These are phyloP conservation scores for Aspergillus incahuasiensis DNA, from an alignment of 495 filamentous ascomycete genomes.

Conservation along the genomic window DNA sequence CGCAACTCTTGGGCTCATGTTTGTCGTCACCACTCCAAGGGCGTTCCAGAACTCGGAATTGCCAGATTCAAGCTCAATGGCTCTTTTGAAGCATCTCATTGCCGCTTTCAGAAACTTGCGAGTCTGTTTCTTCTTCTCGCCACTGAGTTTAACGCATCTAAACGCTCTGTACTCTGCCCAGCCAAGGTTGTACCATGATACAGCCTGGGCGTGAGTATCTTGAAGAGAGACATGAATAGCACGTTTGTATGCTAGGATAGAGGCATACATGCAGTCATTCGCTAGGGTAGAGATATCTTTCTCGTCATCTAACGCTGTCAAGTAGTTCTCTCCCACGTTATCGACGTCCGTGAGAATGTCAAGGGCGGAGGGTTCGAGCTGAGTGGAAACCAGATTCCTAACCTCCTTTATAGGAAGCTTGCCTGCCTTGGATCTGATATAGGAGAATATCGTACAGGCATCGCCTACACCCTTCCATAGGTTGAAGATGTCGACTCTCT, in stretches of 20 bases:
- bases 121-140: conserved; percentile 35
- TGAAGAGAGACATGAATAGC: conserved; percentile 67
- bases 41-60: conserved; percentile 99
- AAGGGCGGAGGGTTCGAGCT: conserved; percentile 51
- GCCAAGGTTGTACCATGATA: conserved; percentile 94
- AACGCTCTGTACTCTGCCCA: conserved; percentile 87
- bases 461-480: conserved; percentile 94
- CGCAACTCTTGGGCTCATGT: conserved; percentile 77
- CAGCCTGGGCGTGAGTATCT: conserved; percentile 86
- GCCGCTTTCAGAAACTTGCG: conserved; percentile 72
- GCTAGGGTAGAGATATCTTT: conserved; percentile 37
- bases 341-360: conserved; percentile 67
- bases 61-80: conserved; percentile 91
- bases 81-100: conserved; percentile 89
- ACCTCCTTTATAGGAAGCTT: conserved; percentile 55
- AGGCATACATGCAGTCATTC: conserved; percentile 52
- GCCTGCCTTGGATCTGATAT: conserved; percentile 58
- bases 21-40: conserved; percentile 82
- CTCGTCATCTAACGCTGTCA: conserved; percentile 32
- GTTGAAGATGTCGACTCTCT: conserved; percentile 71
- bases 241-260: conserved; percentile 82
- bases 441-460: conserved; percentile 76
- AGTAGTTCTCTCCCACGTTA: conserved; percentile 51
- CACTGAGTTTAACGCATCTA: conserved; percentile 46
- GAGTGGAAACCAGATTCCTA: conserved; percentile 48